These are phyloP conservation scores for Malassezia yamatoensis DNA, from an alignment of 1,284 basidiomycete species.

Conservation along the genomic window DNA sequence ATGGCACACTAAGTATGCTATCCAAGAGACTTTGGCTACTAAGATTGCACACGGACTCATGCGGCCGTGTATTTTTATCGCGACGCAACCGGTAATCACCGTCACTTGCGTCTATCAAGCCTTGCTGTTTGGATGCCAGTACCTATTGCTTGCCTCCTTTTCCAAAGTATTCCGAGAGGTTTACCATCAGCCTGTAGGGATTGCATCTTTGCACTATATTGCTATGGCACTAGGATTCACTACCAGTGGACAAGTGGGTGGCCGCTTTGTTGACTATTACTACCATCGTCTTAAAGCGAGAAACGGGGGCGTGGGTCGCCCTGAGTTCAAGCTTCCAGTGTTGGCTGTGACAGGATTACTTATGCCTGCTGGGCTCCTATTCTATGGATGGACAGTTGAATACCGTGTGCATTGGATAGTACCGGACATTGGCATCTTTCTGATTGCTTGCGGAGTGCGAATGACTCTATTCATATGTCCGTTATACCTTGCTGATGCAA, in stretches of 20 bases:
- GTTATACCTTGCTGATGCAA: slow-evolving; percentile 23
- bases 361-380: slow-evolving; percentile 56
- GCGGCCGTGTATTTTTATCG: slow-evolving; percentile 53
- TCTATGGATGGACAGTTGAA: slow-evolving; percentile 61
- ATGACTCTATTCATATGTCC: slow-evolving; percentile 9
- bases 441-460: slow-evolving; percentile 21
- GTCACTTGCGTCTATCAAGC: slow-evolving; percentile 53
- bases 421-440: slow-evolving; percentile 51
- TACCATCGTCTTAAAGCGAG: slow-evolving; percentile 54
- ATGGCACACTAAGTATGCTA: slow-evolving; percentile 30
- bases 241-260: slow-evolving; percentile 55
- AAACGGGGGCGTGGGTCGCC: slow-evolving; percentile 55
- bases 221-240: slow-evolving; percentile 51
- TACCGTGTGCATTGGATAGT: slow-evolving; percentile 58
- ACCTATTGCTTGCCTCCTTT: slow-evolving; percentile 59
- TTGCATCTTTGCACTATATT: slow-evolving; percentile 59
- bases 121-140: slow-evolving; percentile 46
- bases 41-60: slow-evolving; percentile 47
- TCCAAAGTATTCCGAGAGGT: slow-evolving; percentile 55
- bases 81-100: slow-evolving; percentile 52
- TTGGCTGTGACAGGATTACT: slow-evolving; percentile 57
- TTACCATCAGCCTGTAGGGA: slow-evolving; percentile 50
- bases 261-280: slow-evolving; percentile 54
- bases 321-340: slow-evolving; percentile 50
- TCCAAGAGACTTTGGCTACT: slow-evolving; percentile 42